phyloP scores from a whole-genome alignment of 148 eudicot species.

The Diospyros kaki region DNA sequence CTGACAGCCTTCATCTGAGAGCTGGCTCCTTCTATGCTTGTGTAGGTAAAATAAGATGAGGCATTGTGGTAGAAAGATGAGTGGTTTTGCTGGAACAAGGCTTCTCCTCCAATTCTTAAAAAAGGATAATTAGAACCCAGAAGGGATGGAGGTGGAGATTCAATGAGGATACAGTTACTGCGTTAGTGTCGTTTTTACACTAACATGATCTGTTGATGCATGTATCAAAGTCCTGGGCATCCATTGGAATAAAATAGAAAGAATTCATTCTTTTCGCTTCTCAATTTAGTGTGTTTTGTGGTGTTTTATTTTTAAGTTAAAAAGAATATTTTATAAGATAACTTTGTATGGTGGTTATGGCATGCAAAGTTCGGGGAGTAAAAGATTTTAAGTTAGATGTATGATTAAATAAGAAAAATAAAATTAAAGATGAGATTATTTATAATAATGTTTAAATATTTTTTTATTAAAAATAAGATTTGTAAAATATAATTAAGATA shows the following conservation, averaged over 20 bases:
- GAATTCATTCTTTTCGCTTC: background rate
- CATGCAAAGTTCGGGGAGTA: background rate
- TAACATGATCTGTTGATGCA: background rate
- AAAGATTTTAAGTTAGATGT: no score
- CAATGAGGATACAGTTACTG: background rate
- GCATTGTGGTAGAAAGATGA: background rate
- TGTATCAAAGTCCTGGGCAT: background rate
- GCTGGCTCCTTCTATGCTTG: background rate
- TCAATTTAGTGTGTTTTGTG: background rate
- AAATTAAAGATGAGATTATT: no score
- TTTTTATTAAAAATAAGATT: no score
- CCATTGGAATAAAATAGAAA: background rate
- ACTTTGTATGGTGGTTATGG: background rate
- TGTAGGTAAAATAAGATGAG: background rate
- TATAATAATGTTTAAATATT: no score
- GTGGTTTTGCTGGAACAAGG: background rate
- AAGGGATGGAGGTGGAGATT: slow-evolving; percentile 1
- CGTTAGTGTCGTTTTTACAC: background rate
- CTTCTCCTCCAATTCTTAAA: background rate
- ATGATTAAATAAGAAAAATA: no score
- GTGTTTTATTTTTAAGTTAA: background rate
- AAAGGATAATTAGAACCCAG: background rate
- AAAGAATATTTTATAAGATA: background rate
- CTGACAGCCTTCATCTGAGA: background rate
- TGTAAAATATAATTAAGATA: no score